Conservation (phyloP, 2,329 filamentous ascomycete genomes). For the Lasiodiplodia citricola region DNA sequence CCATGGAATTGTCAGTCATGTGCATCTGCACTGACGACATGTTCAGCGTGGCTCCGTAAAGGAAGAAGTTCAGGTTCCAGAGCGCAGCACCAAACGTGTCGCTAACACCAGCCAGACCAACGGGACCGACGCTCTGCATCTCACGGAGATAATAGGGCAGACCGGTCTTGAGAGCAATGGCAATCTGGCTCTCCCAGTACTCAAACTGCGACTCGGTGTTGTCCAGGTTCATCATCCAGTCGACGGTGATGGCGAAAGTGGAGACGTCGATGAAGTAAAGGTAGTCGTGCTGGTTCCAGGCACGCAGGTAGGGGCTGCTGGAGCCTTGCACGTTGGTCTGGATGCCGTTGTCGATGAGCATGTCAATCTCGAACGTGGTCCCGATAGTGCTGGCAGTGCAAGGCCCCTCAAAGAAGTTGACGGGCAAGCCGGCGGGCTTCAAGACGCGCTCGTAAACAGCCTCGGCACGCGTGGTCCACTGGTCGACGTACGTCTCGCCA, state of each 20-base stretch:
- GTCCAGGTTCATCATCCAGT: slow-evolving; percentile 52
- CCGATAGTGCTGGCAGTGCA: slow-evolving; percentile 58
- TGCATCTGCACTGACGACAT: slow-evolving; percentile 58
- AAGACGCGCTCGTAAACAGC: slow-evolving; percentile 54
- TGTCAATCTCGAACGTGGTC: slow-evolving; percentile 54
- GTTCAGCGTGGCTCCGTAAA: slow-evolving; percentile 55
- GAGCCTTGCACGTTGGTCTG: slow-evolving; percentile 41
- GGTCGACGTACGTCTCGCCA: slow-evolving; percentile 50
- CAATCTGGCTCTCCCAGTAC: slow-evolving; percentile 53
- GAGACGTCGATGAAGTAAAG: slow-evolving; percentile 59
- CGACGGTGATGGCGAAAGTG: slow-evolving; percentile 49
- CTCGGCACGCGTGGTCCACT: slow-evolving; percentile 54
- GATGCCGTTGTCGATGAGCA: slow-evolving; percentile 50
- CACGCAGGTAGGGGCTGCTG: slow-evolving; percentile 44
- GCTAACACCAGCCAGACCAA: slow-evolving; percentile 53
- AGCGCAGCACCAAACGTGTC: slow-evolving; percentile 57
- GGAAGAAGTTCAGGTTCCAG: slow-evolving; percentile 60
- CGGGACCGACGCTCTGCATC: slow-evolving; percentile 58
- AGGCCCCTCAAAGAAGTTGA: slow-evolving; percentile 56
- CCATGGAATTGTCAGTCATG: slow-evolving; percentile 61
- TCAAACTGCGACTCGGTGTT: slow-evolving; percentile 55
- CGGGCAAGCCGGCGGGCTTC: slow-evolving; percentile 43
- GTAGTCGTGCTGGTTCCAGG: slow-evolving; percentile 62
- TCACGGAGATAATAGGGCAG: slow-evolving; percentile 58
- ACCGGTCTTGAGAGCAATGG: slow-evolving; percentile 47